phyloP scores from a whole-genome alignment of 768 basidiomycete species.

The Leccinum aurantiacum region DNA sequence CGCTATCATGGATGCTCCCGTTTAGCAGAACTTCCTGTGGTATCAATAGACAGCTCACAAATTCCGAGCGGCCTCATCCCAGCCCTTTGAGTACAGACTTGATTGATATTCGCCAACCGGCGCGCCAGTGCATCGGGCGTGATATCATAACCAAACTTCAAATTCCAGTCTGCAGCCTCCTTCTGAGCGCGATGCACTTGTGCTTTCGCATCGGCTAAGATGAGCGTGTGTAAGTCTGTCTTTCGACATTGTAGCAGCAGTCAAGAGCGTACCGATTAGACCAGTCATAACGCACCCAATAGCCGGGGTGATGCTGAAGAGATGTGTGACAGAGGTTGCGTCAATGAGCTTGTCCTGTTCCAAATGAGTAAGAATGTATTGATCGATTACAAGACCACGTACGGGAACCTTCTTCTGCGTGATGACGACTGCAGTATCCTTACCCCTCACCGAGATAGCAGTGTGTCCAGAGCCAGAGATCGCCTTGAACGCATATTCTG shows the following conservation, averaged over 20 bases:
- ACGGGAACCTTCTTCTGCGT: conserved; percentile 99
- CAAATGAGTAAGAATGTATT: background rate
- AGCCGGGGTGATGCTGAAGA: conserved; percentile 93
- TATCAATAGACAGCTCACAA: conserved; percentile 50
- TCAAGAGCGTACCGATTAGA: conserved; percentile 67
- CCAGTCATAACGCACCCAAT: conserved; percentile 99
- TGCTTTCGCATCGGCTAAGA: conserved; percentile 83
- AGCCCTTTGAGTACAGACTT: conserved; percentile 97
- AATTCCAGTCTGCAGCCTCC: conserved; percentile 91
- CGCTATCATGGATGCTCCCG: conserved; percentile 45
- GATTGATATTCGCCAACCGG: conserved; percentile 95
- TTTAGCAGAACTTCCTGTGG: conserved; percentile 2
- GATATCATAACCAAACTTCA: conserved; percentile 98
- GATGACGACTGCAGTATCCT: conserved; percentile 93
- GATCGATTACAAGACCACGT: conserved; percentile 33
- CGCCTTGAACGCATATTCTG: conserved; percentile 99
- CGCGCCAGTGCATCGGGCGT: conserved; percentile 95
- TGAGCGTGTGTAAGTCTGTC: conserved; percentile 3
- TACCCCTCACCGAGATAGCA: conserved; percentile 87
- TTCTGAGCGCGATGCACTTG: conserved; percentile 83
- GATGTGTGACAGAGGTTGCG: conserved; percentile 88
- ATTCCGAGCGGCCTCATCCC: conserved; percentile 97
- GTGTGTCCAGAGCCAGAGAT: conserved; percentile 97
- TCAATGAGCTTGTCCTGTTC: conserved; percentile 94
- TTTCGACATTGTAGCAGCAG: background rate